Evolutionary conservation across 2,329 filamentous ascomycete genomes (phyloP), one percentile per base, ranked within the genome.

Genomic region (Emmonsiellopsis sp.): DNA sequence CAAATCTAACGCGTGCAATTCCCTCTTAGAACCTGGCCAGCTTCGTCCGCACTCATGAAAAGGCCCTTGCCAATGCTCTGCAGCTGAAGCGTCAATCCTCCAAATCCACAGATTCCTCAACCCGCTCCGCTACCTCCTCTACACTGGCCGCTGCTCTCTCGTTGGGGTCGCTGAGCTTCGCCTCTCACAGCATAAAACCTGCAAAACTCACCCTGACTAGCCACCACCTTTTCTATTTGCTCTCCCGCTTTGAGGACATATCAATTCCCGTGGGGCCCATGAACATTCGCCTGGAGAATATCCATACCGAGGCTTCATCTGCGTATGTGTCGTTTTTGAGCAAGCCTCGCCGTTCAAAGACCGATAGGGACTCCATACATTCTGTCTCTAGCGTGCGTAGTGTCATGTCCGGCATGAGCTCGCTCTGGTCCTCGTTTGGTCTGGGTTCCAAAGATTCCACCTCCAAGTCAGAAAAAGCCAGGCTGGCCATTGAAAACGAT

Each of bases 11-110:
- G 7, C 40, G 30, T 51, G 34, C 3, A 43, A 16, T 32, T 13
- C 11, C 41, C 30, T 42, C 7, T 50, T 54, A 96, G 92, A 93
- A 95, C 79, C 81, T 98, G 69, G 91, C 92, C 68, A 86, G 86
- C 74, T 97, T 95, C 73, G 90, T 98, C 73, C 89, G 91, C 58
- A 95, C 90, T 53, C 90, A 98, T 76, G 93, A 98, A 74, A 95
- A 95, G 75, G 92, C 91, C 38, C 82, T 98, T 58, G 93, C 93
- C 67, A 97, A 97, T 76, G 92, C 92, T 63, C 78, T 96, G 58
- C 92, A 96, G 71, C 79, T 94, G 63, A 85, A 86, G 69, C 83
- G 88, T 64, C 80, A 82, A 58, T 75, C 78, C 41, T 76, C 81
- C 58, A 86, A 85, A 63, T 83, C 91, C 82, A 81, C 80, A 61